Percentiles rank a stretch among this genome's conserved stretches.
These are phyloP conservation scores for Camelina laxa DNA, from an alignment of 345 rosid genomes.

Conservation along the genomic window DNA sequence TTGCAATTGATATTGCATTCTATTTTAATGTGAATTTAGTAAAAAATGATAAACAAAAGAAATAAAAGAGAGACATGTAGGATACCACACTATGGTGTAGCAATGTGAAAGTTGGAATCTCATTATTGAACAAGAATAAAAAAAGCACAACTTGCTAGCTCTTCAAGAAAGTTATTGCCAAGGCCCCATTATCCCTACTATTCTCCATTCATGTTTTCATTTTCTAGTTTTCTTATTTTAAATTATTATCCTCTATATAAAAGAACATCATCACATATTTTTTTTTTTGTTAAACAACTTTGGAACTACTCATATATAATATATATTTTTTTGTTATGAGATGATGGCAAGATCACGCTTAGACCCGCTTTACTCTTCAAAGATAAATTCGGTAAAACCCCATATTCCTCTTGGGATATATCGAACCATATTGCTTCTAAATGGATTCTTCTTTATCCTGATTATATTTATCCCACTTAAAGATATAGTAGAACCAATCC, in stretches of 20 bases:
- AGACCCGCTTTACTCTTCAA: conserved; percentile 16
- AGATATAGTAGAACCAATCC: conserved; percentile 27
- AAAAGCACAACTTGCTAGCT: conserved; percentile 44
- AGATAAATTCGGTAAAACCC: conserved; percentile 22
- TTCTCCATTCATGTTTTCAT: conserved; percentile 42
- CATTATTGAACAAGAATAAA: conserved; percentile 46
- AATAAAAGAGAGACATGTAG: conserved; percentile 37
- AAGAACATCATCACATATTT: conserved; percentile 16
- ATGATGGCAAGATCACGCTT: conserved; percentile 41
- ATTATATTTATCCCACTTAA: not conserved
- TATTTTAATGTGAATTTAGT: conserved; percentile 16
- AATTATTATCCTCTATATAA: conserved; percentile 8
- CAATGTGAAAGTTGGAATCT: conserved; percentile 47
- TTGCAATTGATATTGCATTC: not conserved
- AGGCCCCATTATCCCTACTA: conserved; percentile 44
- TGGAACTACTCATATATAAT: conserved; percentile 26
- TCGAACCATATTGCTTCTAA: conserved; percentile 10
- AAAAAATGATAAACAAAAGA: not conserved
- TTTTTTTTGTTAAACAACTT: conserved; percentile 25
- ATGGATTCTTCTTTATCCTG: conserved; percentile 22
- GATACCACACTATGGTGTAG: conserved; percentile 45
- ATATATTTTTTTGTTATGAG: conserved; percentile 15
- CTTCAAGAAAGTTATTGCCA: conserved; percentile 38
- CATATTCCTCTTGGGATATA: conserved; percentile 9
- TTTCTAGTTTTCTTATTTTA: conserved; percentile 24